Conservation (phyloP, 2,329 filamentous ascomycete species). For the Drechslerella dactyloides region DNA sequence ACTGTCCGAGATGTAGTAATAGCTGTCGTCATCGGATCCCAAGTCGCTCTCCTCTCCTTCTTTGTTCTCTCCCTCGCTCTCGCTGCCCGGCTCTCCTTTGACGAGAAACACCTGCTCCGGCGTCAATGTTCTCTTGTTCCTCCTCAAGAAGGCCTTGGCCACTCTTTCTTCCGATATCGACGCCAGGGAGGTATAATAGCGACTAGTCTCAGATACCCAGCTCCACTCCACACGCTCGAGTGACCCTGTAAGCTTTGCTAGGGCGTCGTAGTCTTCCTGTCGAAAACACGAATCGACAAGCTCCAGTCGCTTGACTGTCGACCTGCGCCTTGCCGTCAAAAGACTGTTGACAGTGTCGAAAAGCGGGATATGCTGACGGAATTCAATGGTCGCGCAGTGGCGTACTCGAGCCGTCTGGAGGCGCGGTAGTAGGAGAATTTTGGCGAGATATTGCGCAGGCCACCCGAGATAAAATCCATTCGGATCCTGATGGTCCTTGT, state of each 20-base stretch:
- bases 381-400: background rate
- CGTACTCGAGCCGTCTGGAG: conserved; percentile 2
- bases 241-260: conserved; percentile 15
- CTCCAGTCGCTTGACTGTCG: conserved; percentile 18
- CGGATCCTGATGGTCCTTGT: background rate
- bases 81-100: too few species aligned
- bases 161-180: too few species aligned
- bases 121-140: too few species aligned
- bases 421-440: conserved; percentile 15
- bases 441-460: background rate
- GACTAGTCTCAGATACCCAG: too few species aligned
- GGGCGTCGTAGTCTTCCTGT: background rate
- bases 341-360: background rate
- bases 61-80: too few species aligned
- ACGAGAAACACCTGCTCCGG: too few species aligned
- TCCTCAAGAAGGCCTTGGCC: too few species aligned
- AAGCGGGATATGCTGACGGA: background rate
- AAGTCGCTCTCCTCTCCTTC: background rate
- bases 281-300: conserved; percentile 12
- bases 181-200: too few species aligned
- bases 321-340: background rate
- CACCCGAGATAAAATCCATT: background rate
- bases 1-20: background rate
- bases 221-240: background rate
- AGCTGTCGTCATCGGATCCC: background rate